Evolutionary conservation across 768 basidiomycete genomes (phyloP), one percentile per base, ranked within the genome.

Genomic region (Tylopilus balloui): DNA sequence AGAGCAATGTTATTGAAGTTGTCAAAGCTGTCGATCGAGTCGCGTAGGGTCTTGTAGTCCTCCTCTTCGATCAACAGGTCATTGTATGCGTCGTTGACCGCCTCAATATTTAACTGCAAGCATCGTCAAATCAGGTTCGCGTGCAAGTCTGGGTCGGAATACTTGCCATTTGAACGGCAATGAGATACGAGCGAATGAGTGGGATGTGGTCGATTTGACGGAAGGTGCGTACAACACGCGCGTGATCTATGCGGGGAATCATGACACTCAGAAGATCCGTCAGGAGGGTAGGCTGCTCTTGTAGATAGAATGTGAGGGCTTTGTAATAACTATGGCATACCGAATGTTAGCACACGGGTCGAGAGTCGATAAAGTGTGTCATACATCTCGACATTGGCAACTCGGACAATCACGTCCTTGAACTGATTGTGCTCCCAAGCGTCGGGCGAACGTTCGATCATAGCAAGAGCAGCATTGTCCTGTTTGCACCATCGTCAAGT

Each of bases 371-470:
- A 34, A 23, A 31, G 5, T 43, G 43, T 2, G 21, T 58, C 82
- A 51, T 68, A 89, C 89, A 99, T 97, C 73, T 99, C 96, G 53
- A 98, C 81, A 62, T 99, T 99, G 41, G 96, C 95, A 19, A 88
- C 94, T 51, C 94, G 89, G 63, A 97, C 90, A 47, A 96, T 80
- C 49, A 96, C 86, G 59, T 98, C 96, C 78, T 98, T 98, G 84
- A 99, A 99, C 68, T 97, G 95, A 62, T 92, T 94, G 73, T 99
- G 96, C 49, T 99, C 96, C 94, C 94, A 99, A 42, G 93, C 92
- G 69, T 96, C 92, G n/a, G 91, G 81, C 2, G 96, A 90, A 17
- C 94, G 86, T 68, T 99, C 96, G 67, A 98, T 97, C 94, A 98
- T 99, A 4, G 93, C 92, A 57, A 98, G 76, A 31, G 95, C 91